These are phyloP conservation scores for Albifimbria verrucaria DNA, from an alignment of 2,329 filamentous ascomycete genomes.

Conservation along the genomic window DNA sequence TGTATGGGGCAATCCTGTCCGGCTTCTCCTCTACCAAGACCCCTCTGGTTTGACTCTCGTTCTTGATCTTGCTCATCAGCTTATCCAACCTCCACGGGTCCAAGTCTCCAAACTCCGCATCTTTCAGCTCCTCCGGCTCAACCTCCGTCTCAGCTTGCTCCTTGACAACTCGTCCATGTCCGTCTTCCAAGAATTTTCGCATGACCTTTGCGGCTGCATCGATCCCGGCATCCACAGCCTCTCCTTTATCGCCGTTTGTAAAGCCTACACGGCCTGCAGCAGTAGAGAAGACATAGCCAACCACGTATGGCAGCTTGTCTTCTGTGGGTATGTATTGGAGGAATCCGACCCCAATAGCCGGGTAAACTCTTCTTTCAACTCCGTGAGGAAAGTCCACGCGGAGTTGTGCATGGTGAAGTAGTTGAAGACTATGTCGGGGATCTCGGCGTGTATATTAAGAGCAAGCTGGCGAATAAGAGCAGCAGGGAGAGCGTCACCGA, in stretches of 20 bases:
- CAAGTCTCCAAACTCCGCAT: background rate
- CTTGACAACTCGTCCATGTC: conserved; percentile 4
- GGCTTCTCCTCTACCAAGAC: conserved; percentile 3
- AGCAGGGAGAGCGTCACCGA: background rate
- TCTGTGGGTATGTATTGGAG: too few species aligned
- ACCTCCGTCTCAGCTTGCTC: background rate
- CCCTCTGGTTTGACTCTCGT: too few species aligned
- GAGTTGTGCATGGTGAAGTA: conserved; percentile 11
- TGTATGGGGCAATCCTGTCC: too few species aligned
- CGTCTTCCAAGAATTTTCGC: background rate
- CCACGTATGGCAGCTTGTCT: too few species aligned
- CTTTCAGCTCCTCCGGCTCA: conserved; percentile 1
- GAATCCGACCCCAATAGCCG: background rate
- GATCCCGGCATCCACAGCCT: background rate
- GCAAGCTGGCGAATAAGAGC: conserved; percentile 9
- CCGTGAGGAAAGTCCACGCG: background rate
- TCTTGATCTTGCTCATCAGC: conserved; percentile 3
- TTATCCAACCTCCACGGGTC: conserved; percentile 3
- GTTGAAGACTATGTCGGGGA: conserved; percentile 8
- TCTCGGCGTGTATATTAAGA: conserved; percentile 2
- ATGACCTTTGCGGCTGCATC: conserved; percentile 2
- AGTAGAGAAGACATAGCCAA: conserved; percentile 9
- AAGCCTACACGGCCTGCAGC: conserved; percentile 6
- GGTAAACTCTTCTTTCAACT: conserved; percentile 7
- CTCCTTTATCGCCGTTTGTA: background rate